Percentiles rank a stretch among this genome's conserved stretches.
phyloP scores from a whole-genome alignment of 148 eudicot genomes.

The Rhododendron ferrugineum region DNA sequence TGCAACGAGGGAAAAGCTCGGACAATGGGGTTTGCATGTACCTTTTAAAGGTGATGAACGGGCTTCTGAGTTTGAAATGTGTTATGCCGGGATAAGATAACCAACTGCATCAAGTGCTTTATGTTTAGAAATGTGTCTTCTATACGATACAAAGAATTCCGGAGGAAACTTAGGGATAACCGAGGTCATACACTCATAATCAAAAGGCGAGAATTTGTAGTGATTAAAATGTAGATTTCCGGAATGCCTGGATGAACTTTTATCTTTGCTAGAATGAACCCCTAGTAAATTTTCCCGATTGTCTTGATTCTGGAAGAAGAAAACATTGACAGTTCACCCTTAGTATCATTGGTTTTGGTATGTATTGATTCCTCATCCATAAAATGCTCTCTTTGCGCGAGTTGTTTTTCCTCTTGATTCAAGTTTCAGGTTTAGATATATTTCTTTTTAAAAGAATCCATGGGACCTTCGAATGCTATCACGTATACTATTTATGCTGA shows the following conservation, averaged over 20 bases:
- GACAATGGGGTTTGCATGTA: neutral
- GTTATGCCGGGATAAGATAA: neutral
- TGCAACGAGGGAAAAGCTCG: neutral
- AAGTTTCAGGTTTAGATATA: neutral
- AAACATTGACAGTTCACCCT: neutral
- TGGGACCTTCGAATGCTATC: neutral
- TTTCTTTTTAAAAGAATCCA: neutral
- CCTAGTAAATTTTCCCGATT: neutral
- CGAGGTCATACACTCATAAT: no score
- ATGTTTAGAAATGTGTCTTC: neutral
- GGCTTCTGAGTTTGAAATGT: neutral
- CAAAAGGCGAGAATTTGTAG: neutral
- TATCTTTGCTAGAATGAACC: neutral
- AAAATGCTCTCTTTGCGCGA: neutral
- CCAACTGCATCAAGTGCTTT: neutral
- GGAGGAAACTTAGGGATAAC: neutral
- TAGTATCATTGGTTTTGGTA: neutral
- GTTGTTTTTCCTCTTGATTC: neutral
- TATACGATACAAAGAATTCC: neutral
- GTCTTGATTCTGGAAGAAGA: neutral
- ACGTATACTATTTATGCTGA: neutral
- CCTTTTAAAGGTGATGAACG: neutral
- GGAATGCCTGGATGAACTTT: neutral
- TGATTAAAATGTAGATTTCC: neutral
- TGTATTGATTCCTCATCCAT: neutral